These are phyloP conservation scores for Alternaria infectoria DNA, from an alignment of 2,329 filamentous ascomycete species.

Conservation along the genomic window DNA sequence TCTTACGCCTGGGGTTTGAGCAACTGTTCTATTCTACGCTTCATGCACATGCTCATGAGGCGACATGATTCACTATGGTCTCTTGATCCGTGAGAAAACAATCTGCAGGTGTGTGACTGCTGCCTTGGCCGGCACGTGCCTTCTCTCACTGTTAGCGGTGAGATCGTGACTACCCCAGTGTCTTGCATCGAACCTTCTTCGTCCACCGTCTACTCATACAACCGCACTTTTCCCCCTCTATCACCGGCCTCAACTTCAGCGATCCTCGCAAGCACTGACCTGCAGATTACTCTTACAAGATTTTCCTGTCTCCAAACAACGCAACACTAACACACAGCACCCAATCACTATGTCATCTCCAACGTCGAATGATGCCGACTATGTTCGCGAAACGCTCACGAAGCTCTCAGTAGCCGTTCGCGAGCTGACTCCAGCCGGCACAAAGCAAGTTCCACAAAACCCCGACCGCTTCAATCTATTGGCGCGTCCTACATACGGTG, in stretches of 20 bases:
- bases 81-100: background rate
- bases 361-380: background rate
- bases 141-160: background rate
- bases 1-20: background rate
- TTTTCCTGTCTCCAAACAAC: background rate
- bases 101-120: background rate
- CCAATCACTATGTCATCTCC: conserved; percentile 10
- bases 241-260: background rate
- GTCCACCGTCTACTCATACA: background rate
- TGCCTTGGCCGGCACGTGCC: background rate
- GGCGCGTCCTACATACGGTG: conserved; percentile 15
- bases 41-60: background rate
- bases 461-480: conserved; percentile 26
- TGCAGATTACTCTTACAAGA: background rate
- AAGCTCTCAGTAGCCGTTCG: conserved; percentile 19
- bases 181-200: background rate
- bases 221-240: background rate
- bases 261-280: background rate
- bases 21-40: background rate
- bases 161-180: background rate
- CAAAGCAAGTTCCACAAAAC: conserved; percentile 13
- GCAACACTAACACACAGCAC: background rate
- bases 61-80: background rate
- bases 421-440: conserved; percentile 24
- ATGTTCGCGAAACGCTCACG: conserved; percentile 9